Evolutionary conservation across 1,284 basidiomycete genomes (phyloP).

Genomic region (Phlebopus sp.): DNA sequence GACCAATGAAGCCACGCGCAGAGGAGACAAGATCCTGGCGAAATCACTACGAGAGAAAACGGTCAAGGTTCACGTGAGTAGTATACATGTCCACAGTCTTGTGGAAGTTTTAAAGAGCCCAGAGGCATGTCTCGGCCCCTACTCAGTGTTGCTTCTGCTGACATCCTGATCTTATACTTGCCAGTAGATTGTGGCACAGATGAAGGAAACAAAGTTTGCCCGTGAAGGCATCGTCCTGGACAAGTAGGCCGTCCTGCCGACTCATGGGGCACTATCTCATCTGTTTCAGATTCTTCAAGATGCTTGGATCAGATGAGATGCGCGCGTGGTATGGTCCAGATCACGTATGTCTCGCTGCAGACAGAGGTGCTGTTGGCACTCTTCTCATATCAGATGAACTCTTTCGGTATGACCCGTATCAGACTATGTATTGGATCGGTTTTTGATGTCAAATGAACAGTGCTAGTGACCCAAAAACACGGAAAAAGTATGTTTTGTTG

Average conservation of each 20-base stretch:
- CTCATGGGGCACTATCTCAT: slow-evolving; percentile 10
- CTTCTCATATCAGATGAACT: slow-evolving; percentile 94
- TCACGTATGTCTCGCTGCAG: slow-evolving; percentile 88
- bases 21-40: slow-evolving; percentile 82
- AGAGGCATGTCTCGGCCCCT: slow-evolving; percentile 53
- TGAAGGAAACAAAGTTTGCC: slow-evolving; percentile 98
- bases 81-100: slow-evolving; percentile 93
- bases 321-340: slow-evolving; percentile 98
- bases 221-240: slow-evolving; percentile 90
- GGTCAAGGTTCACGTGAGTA: slow-evolving; percentile 88
- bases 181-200: slow-evolving; percentile 60
- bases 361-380: slow-evolving; percentile 92
- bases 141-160: neutral
- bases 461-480: slow-evolving; percentile 69
- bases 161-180: neutral
- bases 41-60: slow-evolving; percentile 79
- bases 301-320: slow-evolving; percentile 91
- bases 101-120: slow-evolving; percentile 94
- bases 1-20: slow-evolving; percentile 75
- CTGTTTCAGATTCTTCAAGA: slow-evolving; percentile 87
- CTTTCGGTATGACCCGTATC: slow-evolving; percentile 64
- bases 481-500: slow-evolving; percentile 84
- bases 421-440: neutral
- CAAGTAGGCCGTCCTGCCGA: slow-evolving; percentile 49
- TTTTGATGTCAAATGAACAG: slow-evolving; percentile 34